A percentile compares a stretch with the other conserved stretches of the same genome.
These are phyloP conservation scores for Canariomyces notabilis DNA, from an alignment of 2,329 filamentous ascomycete species.

Conservation along the genomic window DNA sequence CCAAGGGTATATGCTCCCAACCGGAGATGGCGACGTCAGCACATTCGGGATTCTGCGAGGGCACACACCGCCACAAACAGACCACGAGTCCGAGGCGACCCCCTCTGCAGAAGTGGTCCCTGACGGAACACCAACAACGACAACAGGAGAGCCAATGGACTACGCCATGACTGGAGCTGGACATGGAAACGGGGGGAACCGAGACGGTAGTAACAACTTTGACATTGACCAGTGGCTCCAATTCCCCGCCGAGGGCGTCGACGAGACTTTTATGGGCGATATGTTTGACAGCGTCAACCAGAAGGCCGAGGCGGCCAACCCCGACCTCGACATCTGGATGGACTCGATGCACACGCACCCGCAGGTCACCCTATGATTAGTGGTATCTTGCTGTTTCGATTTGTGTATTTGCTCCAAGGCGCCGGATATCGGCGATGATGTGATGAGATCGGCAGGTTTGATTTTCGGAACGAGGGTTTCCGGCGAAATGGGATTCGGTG, in stretches of 20 bases:
- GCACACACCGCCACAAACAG: conserved; percentile 42
- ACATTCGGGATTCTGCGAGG: conserved; percentile 31
- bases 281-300: conserved; percentile 8
- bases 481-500: not conserved
- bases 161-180: conserved; percentile 21
- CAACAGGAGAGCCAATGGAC: not conserved
- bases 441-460: not conserved
- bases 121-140: conserved; percentile 34
- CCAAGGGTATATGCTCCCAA: conserved; percentile 33
- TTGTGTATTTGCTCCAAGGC: not conserved
- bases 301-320: not conserved
- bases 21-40: conserved; percentile 4
- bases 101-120: conserved; percentile 40
- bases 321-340: not conserved
- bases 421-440: not conserved
- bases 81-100: conserved; percentile 17
- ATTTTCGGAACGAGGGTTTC: not conserved
- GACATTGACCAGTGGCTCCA: conserved; percentile 57
- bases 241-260: conserved; percentile 47
- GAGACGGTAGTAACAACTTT: conserved; percentile 32
- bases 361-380: too few species aligned
- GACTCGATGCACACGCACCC: not conserved
- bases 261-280: conserved; percentile 33
- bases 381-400: not conserved
- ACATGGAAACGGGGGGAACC: conserved; percentile 41